Base-by-base conservation (phyloP, 73 alveolate species). In the Stentor coeruleus region DNA sequence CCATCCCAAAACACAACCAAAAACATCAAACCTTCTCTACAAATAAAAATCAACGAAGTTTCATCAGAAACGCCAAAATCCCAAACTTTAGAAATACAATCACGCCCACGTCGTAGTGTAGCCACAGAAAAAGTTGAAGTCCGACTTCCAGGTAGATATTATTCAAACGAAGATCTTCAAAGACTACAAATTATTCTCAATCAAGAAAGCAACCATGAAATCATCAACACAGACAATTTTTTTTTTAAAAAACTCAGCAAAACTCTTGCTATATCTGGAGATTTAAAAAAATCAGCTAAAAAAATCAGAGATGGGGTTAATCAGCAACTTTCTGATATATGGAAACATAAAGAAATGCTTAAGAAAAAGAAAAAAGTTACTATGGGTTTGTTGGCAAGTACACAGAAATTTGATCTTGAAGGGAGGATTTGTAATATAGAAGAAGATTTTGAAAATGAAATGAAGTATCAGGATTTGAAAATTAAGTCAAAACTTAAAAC, bases 221-320 rank as follows among this genome's bases (percentile, higher is more conserved):
- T 66, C 33, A 26, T 66, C 79, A 66, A 31, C 33, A 31, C 37
- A 1, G 79, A 66, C 33, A 31, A 66, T 11, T 66, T 20, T 2
- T 66, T 66, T 66, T 66, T 20, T 66, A 66, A 20, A 66, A 66
- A 33, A 66, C n/a, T 66, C 11, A 26, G 42, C 42, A 66, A 66
- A 33, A 66, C 36, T 33, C 37, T 66, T 20, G 37, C n/a, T 1
- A 31, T 66, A 15, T 11, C n/a, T 20, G n/a, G 40, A 66, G 79
- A 66, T 66, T 20, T 66, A 20, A 66, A 66, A 2, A 26, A 20
- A 28, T 11, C 79, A 28, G n/a, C 79, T 20, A 28, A 20, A 20
- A 20, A 20, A 28, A 66, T 20, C 79, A 66, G 79, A 20, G 37
- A 66, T 28, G 33, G 39, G 36, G 37, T 20, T 26, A 66, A 66